Evolutionary conservation across 2,329 filamentous ascomycete species (phyloP).

Genomic region (Trichophyton schoenleinii): DNA sequence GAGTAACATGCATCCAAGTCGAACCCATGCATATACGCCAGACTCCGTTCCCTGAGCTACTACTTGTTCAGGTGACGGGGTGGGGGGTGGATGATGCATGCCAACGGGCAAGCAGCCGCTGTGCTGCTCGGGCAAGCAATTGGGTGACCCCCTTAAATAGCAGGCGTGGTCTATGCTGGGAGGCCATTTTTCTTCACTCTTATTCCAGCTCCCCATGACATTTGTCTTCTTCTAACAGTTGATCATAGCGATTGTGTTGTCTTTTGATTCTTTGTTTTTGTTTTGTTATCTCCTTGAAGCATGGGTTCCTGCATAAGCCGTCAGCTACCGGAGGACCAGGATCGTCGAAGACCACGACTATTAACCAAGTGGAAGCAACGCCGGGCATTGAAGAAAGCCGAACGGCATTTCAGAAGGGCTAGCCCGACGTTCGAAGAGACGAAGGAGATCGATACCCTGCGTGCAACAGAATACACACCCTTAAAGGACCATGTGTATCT

Average conservation of each 20-base stretch:
- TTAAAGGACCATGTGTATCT: constrained; percentile 10
- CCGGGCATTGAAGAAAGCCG: constrained; percentile 5
- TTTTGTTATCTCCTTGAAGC: not conserved
- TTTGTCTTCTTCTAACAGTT: not conserved
- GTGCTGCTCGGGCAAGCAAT: not conserved
- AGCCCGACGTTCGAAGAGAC: constrained; percentile 7
- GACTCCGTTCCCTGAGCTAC: not conserved
- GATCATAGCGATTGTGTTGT: not conserved
- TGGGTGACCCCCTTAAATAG: not conserved
- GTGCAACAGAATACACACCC: constrained; percentile 8
- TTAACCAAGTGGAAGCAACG: constrained; percentile 1
- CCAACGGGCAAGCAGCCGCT: not conserved
- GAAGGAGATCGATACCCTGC: constrained; percentile 7
- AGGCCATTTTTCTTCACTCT: not conserved
- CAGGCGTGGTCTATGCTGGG: not conserved
- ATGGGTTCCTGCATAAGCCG: constrained; percentile 1
- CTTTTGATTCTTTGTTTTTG: not conserved
- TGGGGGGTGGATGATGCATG: not conserved
- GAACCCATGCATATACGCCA: not conserved
- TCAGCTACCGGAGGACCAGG: not conserved
- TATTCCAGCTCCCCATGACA: not conserved
- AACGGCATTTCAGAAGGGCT: constrained; percentile 7
- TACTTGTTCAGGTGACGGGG: not conserved
- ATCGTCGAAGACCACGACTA: not conserved
- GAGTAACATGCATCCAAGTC: not conserved